Base-by-base conservation (phyloP, 2,329 filamentous ascomycete genomes). In the Aspergillus fumigatiaffinis region DNA sequence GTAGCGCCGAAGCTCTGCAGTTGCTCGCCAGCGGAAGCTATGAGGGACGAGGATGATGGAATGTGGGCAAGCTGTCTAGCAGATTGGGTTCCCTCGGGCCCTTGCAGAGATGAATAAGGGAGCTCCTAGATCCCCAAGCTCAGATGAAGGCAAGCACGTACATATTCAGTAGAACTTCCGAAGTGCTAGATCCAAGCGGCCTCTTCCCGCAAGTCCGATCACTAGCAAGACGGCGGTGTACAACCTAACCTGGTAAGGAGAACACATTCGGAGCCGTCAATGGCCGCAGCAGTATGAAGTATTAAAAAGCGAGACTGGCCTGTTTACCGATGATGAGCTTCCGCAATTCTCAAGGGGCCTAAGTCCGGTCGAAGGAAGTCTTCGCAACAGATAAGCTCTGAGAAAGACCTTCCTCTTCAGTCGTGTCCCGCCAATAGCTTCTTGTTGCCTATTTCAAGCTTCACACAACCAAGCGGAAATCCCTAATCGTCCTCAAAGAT, bases 141-240 rank as follows among this genome's bases (percentile, higher is more conserved):
- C 21, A 23, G 44, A 47, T 6, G 23, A 12, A 56, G 50, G 26
- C 55, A 60, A 54, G 21, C 41, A 42, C 29, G 54, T 56, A 52
- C 51, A 54, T 59, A 54, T 51, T 44, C 29, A 35, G 54, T 42
- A 50, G 55, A 52, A 47, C 44, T 56, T 47, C 56, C 51, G 38
- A 23, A 62, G 29, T 42, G 56, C 46, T 54, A 60, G 51, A 53
- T 61, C 57, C 57, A 61, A 58, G 58, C 60, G 59, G 60, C 50
- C 42, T 29, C 54, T 63, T 60, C 55, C 62, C 61, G 60, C 54
- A 53, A 47, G 57, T 56, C 51, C 47, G 55, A 60, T 46, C 51
- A 51, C 51, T 52, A 61, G 50, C 50, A 53, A 57, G 60, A 58
- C 59, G 51, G 63, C 63, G 61, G 59, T 66, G 63, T 66, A 61